Percentiles rank a stretch among this genome's conserved stretches.
Evolutionary conservation across 73 alveolate genomes (phyloP).

Genomic region (Paramecium sonneborni): DNA sequence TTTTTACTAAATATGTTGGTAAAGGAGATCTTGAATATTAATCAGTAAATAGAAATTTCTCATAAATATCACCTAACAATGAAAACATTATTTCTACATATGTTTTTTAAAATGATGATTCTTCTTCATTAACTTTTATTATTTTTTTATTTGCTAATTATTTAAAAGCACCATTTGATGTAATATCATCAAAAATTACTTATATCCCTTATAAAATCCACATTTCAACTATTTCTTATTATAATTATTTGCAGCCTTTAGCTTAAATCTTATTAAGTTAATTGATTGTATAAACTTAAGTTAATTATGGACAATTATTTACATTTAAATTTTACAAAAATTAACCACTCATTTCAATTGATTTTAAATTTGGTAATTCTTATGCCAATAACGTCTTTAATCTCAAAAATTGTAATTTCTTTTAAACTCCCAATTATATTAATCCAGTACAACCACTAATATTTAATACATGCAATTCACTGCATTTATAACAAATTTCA

Average conservation of each 20-base stretch:
- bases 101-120: neutral
- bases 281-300: neutral
- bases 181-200: neutral
- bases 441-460: neutral
- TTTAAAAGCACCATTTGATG: neutral
- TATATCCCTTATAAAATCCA: neutral
- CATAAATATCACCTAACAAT: neutral
- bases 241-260: neutral
- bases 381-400: neutral
- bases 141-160: neutral
- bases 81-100: neutral
- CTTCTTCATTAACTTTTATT: neutral
- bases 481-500: neutral
- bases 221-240: neutral
- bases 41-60: neutral
- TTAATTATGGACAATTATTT: neutral
- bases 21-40: neutral
- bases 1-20: neutral
- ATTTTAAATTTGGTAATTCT: neutral
- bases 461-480: neutral
- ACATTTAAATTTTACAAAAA: neutral
- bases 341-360: neutral
- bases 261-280: neutral
- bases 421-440: neutral
- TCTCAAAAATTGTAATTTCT: neutral